A percentile compares a stretch with the other conserved stretches of the same genome.
Conservation (phyloP, 208 protist species). For the Porcisia deanei region DNA sequence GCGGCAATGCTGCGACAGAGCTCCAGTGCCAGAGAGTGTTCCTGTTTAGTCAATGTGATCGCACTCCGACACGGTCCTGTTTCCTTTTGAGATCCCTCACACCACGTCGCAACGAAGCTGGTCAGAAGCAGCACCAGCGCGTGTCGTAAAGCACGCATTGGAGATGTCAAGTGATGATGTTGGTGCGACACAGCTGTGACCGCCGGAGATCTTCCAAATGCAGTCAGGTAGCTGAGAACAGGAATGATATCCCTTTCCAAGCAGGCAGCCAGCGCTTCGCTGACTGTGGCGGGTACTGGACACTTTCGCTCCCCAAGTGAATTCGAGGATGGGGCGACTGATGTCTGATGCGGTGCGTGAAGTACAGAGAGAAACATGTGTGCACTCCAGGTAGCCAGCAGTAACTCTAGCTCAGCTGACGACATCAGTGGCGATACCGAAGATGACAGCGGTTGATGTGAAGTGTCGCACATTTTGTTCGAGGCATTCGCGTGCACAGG, state of each 20-base stretch:
- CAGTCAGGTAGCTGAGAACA: slow-evolving; percentile 19
- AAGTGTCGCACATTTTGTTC: not conserved
- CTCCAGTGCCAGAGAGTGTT: slow-evolving; percentile 11
- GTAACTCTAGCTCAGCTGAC: slow-evolving; percentile 1
- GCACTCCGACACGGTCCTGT: not conserved
- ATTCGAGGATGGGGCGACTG: not conserved
- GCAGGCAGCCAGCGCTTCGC: not conserved
- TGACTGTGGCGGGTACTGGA: not conserved
- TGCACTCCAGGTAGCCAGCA: slow-evolving; percentile 28
- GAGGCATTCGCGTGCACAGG: not conserved
- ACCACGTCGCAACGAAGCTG: slow-evolving; percentile 22
- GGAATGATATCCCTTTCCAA: slow-evolving; percentile 9
- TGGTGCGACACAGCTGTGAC: not conserved
- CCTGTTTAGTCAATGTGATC: not conserved
- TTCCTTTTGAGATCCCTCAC: not conserved
- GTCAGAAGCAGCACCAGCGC: slow-evolving; percentile 17
- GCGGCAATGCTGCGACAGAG: slow-evolving; percentile 7
- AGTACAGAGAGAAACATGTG: slow-evolving; percentile 15
- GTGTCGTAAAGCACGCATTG: slow-evolving; percentile 1
- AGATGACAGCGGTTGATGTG: not conserved
- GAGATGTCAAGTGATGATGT: not conserved
- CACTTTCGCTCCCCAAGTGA: not conserved
- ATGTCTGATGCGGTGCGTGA: not conserved
- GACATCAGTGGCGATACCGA: not conserved
- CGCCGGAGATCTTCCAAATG: not conserved